Evolutionary conservation across 129 eudicot species (phyloP).

Genomic region (Lactuca sativa): DNA sequence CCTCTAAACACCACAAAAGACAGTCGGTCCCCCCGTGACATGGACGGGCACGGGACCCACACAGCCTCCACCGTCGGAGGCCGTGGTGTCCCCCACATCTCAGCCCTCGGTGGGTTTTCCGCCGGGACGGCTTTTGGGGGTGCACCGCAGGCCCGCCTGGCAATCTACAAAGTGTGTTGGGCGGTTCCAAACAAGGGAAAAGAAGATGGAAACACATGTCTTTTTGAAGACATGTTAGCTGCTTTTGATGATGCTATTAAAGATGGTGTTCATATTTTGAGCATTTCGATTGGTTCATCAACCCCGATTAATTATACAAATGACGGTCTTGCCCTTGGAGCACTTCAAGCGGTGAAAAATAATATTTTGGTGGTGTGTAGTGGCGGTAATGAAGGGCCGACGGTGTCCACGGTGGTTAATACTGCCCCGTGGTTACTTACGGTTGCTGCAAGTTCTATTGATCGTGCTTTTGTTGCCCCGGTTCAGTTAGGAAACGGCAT

Average conservation of each 20-base stretch:
- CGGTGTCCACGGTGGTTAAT: slow-evolving; percentile 58
- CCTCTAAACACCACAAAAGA: slow-evolving; percentile 57
- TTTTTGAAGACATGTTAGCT: slow-evolving; percentile 79
- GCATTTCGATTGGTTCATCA: slow-evolving; percentile 68
- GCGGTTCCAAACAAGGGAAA: slow-evolving; percentile 62
- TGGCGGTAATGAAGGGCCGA: slow-evolving; percentile 86
- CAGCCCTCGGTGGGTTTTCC: slow-evolving; percentile 78
- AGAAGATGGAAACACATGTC: slow-evolving; percentile 76
- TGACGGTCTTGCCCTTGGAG: slow-evolving; percentile 81
- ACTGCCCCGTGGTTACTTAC: slow-evolving; percentile 88
- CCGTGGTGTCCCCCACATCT: slow-evolving; percentile 47
- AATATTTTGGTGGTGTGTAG: slow-evolving; percentile 70
- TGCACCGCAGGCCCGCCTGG: slow-evolving; percentile 73
- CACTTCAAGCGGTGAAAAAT: slow-evolving; percentile 71
- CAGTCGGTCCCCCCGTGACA: slow-evolving; percentile 81
- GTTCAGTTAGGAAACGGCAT: slow-evolving; percentile 67
- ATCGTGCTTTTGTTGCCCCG: slow-evolving; percentile 60
- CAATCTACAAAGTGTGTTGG: slow-evolving; percentile 95
- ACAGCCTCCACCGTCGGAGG: slow-evolving; percentile 89
- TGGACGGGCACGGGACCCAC: slow-evolving; percentile 97
- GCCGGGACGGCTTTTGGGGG: slow-evolving; percentile 92
- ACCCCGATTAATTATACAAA: slow-evolving; percentile 30
- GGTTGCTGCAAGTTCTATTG: slow-evolving; percentile 89
- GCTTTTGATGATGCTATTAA: slow-evolving; percentile 88
- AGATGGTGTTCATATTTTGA: slow-evolving; percentile 85